These are phyloP conservation scores for Pseudogymnoascus sp. DNA, from an alignment of 2,329 filamentous ascomycete species.

Conservation along the genomic window DNA sequence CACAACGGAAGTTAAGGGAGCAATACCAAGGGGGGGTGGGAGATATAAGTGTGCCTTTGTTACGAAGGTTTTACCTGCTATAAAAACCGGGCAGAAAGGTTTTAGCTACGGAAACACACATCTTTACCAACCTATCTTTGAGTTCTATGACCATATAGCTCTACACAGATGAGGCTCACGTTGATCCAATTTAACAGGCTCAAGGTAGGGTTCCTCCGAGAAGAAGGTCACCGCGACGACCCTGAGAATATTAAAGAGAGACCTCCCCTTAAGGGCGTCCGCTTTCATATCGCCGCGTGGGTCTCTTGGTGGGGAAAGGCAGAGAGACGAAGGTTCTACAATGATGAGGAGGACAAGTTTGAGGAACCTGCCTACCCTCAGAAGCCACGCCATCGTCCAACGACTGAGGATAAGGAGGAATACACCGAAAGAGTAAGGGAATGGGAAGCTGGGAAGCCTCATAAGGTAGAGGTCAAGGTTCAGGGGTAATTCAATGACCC, in stretches of 20 bases:
- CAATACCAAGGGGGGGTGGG: conserved; percentile 10
- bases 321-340: conserved; percentile 17
- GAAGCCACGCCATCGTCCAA: conserved; percentile 13
- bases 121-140: not conserved
- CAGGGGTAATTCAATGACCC: conserved; percentile 11
- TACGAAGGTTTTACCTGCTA: conserved; percentile 12
- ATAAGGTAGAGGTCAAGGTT: not conserved
- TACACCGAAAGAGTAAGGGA: conserved; percentile 10
- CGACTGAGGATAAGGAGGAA: conserved; percentile 9
- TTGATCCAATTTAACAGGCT: conserved; percentile 14
- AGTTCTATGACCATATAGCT: conserved; percentile 14
- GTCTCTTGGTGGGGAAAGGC: conserved; percentile 15
- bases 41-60: conserved; percentile 13
- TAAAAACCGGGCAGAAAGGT: not conserved
- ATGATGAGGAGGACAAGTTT: conserved; percentile 13
- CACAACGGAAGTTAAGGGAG: conserved; percentile 10
- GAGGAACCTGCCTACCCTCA: too few relatives aligned
- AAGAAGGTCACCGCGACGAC: conserved; percentile 11
- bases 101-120: conserved; percentile 8
- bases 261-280: conserved; percentile 2
- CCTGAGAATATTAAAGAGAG: conserved; percentile 16
- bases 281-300: conserved; percentile 14
- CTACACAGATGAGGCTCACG: conserved; percentile 16
- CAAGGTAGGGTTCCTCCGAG: conserved; percentile 9
- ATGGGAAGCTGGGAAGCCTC: conserved; percentile 14